Base-by-base conservation (phyloP, 768 basidiomycete genomes). In the Lactarius hatsudake region DNA sequence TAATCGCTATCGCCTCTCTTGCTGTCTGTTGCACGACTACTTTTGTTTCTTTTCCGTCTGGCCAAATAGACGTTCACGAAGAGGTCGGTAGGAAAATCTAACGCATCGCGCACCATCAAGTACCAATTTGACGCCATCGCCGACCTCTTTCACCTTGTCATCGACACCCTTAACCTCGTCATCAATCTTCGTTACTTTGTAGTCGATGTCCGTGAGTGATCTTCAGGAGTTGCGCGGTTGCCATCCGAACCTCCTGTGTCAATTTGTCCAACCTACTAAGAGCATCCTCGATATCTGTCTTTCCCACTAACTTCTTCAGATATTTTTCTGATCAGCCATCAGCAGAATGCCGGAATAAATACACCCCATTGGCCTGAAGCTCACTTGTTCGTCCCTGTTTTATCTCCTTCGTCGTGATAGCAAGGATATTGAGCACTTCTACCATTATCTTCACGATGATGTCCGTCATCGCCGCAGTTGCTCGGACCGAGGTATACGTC, bases 331-430 rank as follows among this genome's bases (percentile, higher is more conserved):
- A n/a, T 18, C 17, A 15, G 18, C 0, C n/a, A 51, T 51, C 6
- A 36, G n/a, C 9, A 9, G 9, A 34, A 34, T 1, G 9, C 32
- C 32, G 18, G 32, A 26, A 13, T 17, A 2, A 3, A 3, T 23
- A 23, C 7, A n/a, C 7, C 12, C 0, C 15, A 0, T 1, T 17
- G 10, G 17, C 5, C 0, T 23, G 4, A 20, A 26, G 9, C 45
- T 51, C n/a, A 61, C 60, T 45, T 7, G 34, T 45, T 51, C 45
- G 43, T 28, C 60, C 32, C 32, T 48, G 60, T 13, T 61, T 61
- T 1, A 61, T 61, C 60, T 61, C 60, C 20, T 48, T 51, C 15
- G 60, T 61, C 23, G 32, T 32, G 7, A 51, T 45, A 4, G 30
- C 45, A 6, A 61, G 15, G 30, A 61, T 61, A 30, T 43, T 48